Percentiles rank a stretch among this genome's conserved stretches.
These are phyloP conservation scores for Colletotrichum phormii DNA, from an alignment of 2,329 filamentous ascomycete genomes.

Conservation along the genomic window DNA sequence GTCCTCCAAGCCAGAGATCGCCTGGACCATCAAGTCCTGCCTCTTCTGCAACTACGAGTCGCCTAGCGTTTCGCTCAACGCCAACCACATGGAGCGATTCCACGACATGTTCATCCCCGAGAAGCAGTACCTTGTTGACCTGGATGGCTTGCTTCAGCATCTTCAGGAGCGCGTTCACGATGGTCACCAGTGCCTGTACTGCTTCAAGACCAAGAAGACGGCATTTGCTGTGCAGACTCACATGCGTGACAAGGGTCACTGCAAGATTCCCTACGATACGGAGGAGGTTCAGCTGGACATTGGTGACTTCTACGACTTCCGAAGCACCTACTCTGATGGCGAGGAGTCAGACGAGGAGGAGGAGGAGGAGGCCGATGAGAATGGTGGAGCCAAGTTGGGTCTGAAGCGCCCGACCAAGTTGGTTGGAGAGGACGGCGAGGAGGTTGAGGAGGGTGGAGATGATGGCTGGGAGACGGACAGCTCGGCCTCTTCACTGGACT, in stretches of 20 bases:
- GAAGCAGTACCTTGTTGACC: constrained; percentile 81
- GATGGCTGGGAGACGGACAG: constrained; percentile 97
- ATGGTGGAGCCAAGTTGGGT: constrained; percentile 77
- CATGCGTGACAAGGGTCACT: constrained; percentile 97
- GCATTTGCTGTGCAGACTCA: constrained; percentile 89
- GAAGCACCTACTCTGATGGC: constrained; percentile 91
- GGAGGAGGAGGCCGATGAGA: constrained; percentile 61
- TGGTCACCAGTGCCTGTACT: constrained; percentile 87
- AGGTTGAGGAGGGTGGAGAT: constrained; percentile 66
- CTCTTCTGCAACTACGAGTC: constrained; percentile 94
- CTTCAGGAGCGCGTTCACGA: constrained; percentile 84
- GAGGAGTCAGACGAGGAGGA: constrained; percentile 72
- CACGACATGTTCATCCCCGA: constrained; percentile 98
- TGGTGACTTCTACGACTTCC: constrained; percentile 97
- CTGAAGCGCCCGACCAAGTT: constrained; percentile 66
- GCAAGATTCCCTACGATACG: constrained; percentile 91
- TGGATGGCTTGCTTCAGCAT: constrained; percentile 83
- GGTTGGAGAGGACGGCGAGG: constrained; percentile 61
- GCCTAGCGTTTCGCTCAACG: constrained; percentile 78
- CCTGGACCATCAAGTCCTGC: constrained; percentile 68
- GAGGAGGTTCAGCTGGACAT: constrained; percentile 94
- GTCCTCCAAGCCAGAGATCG: constrained; percentile 46
- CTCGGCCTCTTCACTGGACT: constrained; percentile 88
- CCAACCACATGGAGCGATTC: constrained; percentile 89
- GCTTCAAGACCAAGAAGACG: constrained; percentile 84